phyloP scores from a whole-genome alignment of 2,329 filamentous ascomycete genomes.

The Colletotrichum gigasporum region DNA sequence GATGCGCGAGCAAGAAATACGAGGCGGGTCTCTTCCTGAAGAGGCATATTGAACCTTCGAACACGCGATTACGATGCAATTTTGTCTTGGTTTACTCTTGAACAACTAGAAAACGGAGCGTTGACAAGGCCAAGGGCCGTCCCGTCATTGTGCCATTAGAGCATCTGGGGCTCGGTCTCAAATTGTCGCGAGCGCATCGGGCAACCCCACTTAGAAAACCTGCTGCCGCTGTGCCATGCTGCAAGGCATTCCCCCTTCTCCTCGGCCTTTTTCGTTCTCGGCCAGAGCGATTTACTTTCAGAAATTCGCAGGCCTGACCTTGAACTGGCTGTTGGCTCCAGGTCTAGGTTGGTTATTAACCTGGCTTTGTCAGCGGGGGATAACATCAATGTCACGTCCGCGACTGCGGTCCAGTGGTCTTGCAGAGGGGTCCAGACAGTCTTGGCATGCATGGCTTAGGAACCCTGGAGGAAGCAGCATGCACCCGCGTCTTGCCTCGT shows the following conservation, averaged over 20 bases:
- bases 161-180: neutral
- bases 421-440: neutral
- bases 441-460: conserved; percentile 18
- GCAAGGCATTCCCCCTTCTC: no score
- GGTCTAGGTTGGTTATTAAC: no score
- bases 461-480: neutral
- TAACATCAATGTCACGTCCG: no score
- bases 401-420: neutral
- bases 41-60: neutral
- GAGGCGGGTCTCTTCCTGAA: neutral
- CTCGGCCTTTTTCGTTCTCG: no score
- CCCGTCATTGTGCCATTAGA: neutral
- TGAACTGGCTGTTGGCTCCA: no score
- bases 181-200: neutral
- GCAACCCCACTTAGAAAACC: neutral
- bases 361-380: neutral
- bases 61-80: conserved; percentile 10
- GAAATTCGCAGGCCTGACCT: no score
- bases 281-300: no score
- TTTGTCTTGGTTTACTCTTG: neutral
- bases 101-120: neutral
- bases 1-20: neutral
- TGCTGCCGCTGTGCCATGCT: neutral
- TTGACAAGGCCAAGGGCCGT: conserved; percentile 2
- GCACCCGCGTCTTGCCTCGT: neutral